Evolutionary conservation across 257 asterid species (phyloP), one percentile per base, ranked within the genome.

Genomic region (Petrea volubilis): DNA sequence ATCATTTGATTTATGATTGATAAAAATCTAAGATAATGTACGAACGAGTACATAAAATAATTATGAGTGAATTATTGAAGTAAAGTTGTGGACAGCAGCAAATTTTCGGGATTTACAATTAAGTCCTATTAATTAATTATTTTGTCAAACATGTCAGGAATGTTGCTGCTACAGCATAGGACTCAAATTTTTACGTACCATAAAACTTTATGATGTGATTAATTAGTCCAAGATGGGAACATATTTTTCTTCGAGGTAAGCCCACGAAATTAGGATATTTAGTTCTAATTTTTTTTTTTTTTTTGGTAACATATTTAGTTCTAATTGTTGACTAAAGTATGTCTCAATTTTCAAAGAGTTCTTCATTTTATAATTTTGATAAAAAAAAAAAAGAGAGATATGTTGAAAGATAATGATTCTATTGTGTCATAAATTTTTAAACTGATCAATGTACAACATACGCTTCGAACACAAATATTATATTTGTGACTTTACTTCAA

Each of bases 61-160:
- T 12, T 53, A 36, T 46, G 38, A 63, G 23, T 52, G 47, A 52
- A 82, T 79, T 62, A 74, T 73, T 82, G 73, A 74, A 28, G 74
- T 71, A 74, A 67, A 18, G 59, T 60, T 41, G 38, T 56, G 57
- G 66, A 51, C 53, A 51, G 23, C 44, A 27, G 68, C 28, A 44
- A 44, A 18, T 49, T 33, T 41, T 76, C 12, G 67, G 72, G 70
- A 68, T 68, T 68, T 44, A 60, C 73, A 46, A 60, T 28, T 70
- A 64, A 2, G 29, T 56, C 33, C 9, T 57, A 58, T 49, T 66
- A 38, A 5, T 38, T 31, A 31, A 7, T 3, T 3, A 38, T 3
- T 7, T 5, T 17, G 41, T 13, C 13, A 41, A 44, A 28, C 34
- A 59, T 62, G 60, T 31, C 66, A 70, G 50, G 47, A 46, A 66